phyloP scores from a whole-genome alignment of 139 green algal species.

The Microglena sp. region DNA sequence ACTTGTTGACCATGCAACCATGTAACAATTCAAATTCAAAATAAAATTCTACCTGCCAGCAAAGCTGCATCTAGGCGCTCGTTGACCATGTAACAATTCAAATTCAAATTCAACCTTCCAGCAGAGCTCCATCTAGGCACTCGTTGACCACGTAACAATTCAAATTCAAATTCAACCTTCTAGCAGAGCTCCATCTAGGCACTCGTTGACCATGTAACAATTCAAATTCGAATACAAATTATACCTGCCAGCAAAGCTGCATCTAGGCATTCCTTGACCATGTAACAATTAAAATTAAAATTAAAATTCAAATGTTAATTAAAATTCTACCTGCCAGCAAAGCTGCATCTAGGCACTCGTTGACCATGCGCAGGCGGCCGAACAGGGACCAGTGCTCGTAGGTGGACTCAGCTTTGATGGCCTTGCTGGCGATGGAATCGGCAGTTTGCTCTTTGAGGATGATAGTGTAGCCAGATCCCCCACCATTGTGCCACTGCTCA shows the following conservation, averaged over 20 bases:
- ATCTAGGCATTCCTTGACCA: not conserved
- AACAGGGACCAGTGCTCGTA: slow-evolving; percentile 62
- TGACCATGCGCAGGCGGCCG: slow-evolving; percentile 54
- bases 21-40: too few species aligned
- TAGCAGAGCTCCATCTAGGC: not conserved
- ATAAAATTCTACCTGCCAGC: too few species aligned
- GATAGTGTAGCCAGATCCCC: slow-evolving; percentile 42
- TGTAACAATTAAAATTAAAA: not conserved
- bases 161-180: not conserved
- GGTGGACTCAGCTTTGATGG: slow-evolving; percentile 37
- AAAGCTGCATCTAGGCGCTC: too few species aligned
- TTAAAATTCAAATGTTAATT: not conserved
- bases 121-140: not conserved
- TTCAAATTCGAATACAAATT: not conserved
- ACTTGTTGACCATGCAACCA: too few species aligned
- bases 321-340: slow-evolving; percentile 52
- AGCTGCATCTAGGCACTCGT: slow-evolving; percentile 55
- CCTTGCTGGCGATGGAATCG: slow-evolving; percentile 24
- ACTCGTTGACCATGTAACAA: not conserved
- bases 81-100: too few species aligned
- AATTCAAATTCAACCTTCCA: too few species aligned
- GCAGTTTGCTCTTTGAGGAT: slow-evolving; percentile 45
- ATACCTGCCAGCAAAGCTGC: not conserved
- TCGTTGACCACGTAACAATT: not conserved
- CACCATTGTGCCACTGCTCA: slow-evolving; percentile 57